Evolutionary conservation across 768 basidiomycete species (phyloP), one percentile per base, ranked within the genome.

Genomic region (Tylopilus cervinicoccineus): DNA sequence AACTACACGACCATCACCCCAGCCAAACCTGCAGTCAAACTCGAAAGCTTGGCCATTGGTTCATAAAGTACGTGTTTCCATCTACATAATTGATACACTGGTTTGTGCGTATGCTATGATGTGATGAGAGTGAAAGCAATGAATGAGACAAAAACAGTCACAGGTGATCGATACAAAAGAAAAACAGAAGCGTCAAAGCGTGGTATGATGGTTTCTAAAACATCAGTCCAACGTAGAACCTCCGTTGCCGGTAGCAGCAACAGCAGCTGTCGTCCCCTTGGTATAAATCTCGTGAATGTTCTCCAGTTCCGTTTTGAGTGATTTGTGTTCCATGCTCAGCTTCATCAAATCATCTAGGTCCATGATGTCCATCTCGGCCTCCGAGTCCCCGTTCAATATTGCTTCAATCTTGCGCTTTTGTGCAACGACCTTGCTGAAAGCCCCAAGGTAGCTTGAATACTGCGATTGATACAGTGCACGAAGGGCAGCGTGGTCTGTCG

Each of bases 401-500:
- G 68, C 71, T 62, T 80, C 75, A 26, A 82, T 70, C 57, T 75
- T 78, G 40, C 66, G 61, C 56, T 77, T 78, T 61, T 84, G 77
- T 7, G 68, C 68, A 20, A 74, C 60, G 39, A 84, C 61, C 58
- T 74, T 68, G 27, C 72, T 64, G 53, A 77, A 79, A 14, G 72
- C 65, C 2, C 59, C 57, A 37, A 82, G 51, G 53, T 86, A 86
- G 31, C 76, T 70, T 10, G 66, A 41, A 53, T 84, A 88, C 22
- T 72, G 71, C 13, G 66, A 56, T 31, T 72, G 72, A 51, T 87
- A 88, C 40, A 73, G 70, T 23, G 66, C 64, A 13, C 83, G 79
- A 20, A 87, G 72, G 22, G 67, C 68, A 3, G 71, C 71, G 44
- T 71, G 80, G 54, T 83, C 79, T 1, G 70, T 66, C 19, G 80